phyloP scores from a whole-genome alignment of 1,139 yeast genomes.

The Tardiomyces blankii region DNA sequence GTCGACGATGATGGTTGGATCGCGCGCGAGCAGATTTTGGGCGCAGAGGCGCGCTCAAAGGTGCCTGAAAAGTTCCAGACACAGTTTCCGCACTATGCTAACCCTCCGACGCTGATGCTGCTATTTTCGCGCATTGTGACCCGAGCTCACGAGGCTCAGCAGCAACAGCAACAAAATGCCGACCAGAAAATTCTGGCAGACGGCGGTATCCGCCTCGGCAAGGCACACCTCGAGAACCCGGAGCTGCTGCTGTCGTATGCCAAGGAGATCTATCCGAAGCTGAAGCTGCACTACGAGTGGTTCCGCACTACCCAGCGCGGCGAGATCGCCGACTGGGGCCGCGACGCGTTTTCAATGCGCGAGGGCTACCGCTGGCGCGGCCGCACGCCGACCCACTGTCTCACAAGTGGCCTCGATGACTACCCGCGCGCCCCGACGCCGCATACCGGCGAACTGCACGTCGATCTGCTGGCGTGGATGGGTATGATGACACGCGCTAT shows the following conservation, averaged over 20 bases:
- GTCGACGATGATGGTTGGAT: constrained; percentile 95
- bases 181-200: constrained; percentile 1
- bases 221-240: constrained; percentile 46
- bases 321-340: constrained; percentile 56
- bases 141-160: constrained; percentile 24
- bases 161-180: neutral
- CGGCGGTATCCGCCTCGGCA: constrained; percentile 21
- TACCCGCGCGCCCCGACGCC: constrained; percentile 81
- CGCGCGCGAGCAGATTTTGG: constrained; percentile 89
- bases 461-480: constrained; percentile 86
- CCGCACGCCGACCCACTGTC: constrained; percentile 70
- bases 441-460: constrained; percentile 81
- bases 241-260: constrained; percentile 55
- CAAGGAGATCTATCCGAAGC: constrained; percentile 57
- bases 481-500: constrained; percentile 85
- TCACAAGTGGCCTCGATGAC: constrained; percentile 93
- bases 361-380: constrained; percentile 94
- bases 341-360: constrained; percentile 39
- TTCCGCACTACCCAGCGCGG: constrained; percentile 78
- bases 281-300: constrained; percentile 75
- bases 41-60: constrained; percentile 78
- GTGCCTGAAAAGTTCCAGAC: constrained; percentile 81
- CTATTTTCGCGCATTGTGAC: constrained; percentile 61
- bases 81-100: constrained; percentile 86
- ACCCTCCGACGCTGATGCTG: constrained; percentile 89